Evolutionary conservation across 345 rosid species (phyloP).

Genomic region (Isatis tinctoria): DNA sequence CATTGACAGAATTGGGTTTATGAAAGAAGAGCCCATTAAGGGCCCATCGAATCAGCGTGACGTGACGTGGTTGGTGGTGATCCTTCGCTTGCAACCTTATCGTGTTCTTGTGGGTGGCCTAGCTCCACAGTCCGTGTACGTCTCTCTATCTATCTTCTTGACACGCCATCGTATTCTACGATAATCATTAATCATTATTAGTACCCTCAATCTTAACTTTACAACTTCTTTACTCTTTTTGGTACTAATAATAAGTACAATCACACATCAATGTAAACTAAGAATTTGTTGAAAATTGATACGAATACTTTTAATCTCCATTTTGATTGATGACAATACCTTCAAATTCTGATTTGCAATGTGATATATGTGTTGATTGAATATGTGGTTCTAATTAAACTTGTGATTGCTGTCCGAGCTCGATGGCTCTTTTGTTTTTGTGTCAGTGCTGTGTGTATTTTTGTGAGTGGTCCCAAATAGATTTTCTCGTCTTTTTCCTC

Average conservation of each 20-base stretch:
- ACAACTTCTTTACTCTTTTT: neutral
- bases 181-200: neutral
- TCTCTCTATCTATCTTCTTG: neutral
- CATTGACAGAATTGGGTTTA: neutral
- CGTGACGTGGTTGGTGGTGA: conserved; percentile 18
- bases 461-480: neutral
- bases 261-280: neutral
- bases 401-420: neutral
- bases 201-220: neutral
- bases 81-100: conserved; percentile 17
- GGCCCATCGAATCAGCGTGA: conserved; percentile 17
- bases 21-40: conserved; percentile 15
- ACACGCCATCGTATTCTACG: neutral
- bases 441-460: neutral
- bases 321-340: neutral
- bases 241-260: neutral
- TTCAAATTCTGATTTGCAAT: neutral
- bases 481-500: neutral
- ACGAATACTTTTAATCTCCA: neutral
- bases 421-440: neutral
- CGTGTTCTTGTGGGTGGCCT: conserved; percentile 22
- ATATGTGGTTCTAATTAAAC: neutral
- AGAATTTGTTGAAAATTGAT: neutral
- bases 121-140: conserved; percentile 24
- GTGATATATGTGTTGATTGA: neutral